Evolutionary conservation across 352 stramenopile species (phyloP).

Genomic region (Pythium chondricola): DNA sequence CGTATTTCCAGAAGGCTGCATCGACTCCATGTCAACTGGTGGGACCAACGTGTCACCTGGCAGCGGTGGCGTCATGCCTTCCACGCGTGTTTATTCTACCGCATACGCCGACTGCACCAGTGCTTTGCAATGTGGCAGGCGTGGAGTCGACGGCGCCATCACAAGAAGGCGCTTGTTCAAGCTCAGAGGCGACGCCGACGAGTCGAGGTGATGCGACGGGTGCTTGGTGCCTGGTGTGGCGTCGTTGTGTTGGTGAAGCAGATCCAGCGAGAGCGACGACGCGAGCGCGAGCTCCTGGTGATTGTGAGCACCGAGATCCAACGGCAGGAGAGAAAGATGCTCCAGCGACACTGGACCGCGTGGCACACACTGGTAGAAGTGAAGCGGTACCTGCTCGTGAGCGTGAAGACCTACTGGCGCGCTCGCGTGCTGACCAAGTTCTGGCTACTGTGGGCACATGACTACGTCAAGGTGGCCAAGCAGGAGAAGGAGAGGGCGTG

Average conservation of each 20-base stretch:
- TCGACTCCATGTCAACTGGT: slow-evolving; percentile 36
- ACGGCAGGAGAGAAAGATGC: slow-evolving; percentile 28
- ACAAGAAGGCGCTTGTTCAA: slow-evolving; percentile 14
- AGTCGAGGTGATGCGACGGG: not conserved
- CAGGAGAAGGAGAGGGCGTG: not conserved
- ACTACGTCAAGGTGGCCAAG: slow-evolving; percentile 20
- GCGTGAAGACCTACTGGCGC: slow-evolving; percentile 36
- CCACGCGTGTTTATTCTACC: slow-evolving; percentile 53
- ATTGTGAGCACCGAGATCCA: slow-evolving; percentile 51
- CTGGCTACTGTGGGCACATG: slow-evolving; percentile 54
- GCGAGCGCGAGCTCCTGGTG: slow-evolving; percentile 49
- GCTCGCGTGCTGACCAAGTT: slow-evolving; percentile 51
- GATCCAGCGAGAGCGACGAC: slow-evolving; percentile 35
- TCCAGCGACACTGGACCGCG: slow-evolving; percentile 38
- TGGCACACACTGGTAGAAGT: slow-evolving; percentile 36
- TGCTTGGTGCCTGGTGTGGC: slow-evolving; percentile 34
- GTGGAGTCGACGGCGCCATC: slow-evolving; percentile 13
- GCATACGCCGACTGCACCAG: slow-evolving; percentile 31
- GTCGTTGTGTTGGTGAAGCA: slow-evolving; percentile 35
- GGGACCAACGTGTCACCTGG: slow-evolving; percentile 30
- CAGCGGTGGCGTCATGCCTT: slow-evolving; percentile 52
- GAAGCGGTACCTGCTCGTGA: slow-evolving; percentile 35
- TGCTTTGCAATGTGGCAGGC: slow-evolving; percentile 29
- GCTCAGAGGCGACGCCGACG: slow-evolving; percentile 7
- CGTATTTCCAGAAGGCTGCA: slow-evolving; percentile 46